Evolutionary conservation across 1,139 yeast species (phyloP).

Genomic region (Pneumocystis wakefieldiae): DNA sequence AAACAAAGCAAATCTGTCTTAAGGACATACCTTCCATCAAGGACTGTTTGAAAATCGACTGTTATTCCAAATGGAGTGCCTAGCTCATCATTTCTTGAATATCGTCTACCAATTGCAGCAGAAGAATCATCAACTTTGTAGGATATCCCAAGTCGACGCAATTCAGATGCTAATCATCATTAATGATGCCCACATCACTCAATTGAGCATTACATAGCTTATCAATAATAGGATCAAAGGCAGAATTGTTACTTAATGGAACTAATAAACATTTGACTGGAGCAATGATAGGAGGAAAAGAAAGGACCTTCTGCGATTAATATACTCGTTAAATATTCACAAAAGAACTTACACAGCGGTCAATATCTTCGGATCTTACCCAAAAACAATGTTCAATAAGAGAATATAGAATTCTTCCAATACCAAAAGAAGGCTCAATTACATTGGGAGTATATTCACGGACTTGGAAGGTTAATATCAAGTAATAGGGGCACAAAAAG

Average conservation of each 20-base stretch:
- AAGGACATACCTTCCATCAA: conserved; percentile 36
- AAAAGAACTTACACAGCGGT: conserved; percentile 50
- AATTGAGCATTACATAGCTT: conserved; percentile 24
- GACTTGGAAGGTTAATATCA: conserved; percentile 22
- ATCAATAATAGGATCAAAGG: conserved; percentile 60
- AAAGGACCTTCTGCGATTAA: conserved; percentile 27
- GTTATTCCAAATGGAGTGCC: conserved; percentile 99
- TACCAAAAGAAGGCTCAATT: conserved; percentile 98
- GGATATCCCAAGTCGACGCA: conserved; percentile 74
- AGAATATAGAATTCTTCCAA: conserved; percentile 91
- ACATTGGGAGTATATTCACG: conserved; percentile 96
- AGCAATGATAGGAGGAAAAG: conserved; percentile 91
- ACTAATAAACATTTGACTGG: conserved; percentile 95
- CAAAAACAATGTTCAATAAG: conserved; percentile 90
- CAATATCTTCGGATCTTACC: conserved; percentile 83
- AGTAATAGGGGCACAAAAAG: not conserved
- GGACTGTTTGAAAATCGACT: conserved; percentile 84
- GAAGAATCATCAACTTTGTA: conserved; percentile 95
- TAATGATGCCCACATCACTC: not conserved
- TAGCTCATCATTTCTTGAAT: conserved; percentile 95
- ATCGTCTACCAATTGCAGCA: conserved; percentile 96
- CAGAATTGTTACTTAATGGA: conserved; percentile 77
- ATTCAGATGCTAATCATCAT: conserved; percentile 33
- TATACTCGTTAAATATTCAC: not conserved
- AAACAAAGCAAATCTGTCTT: not conserved